Evolutionary conservation across 345 rosid genomes (phyloP).

Genomic region (Hirschfeldia incana): DNA sequence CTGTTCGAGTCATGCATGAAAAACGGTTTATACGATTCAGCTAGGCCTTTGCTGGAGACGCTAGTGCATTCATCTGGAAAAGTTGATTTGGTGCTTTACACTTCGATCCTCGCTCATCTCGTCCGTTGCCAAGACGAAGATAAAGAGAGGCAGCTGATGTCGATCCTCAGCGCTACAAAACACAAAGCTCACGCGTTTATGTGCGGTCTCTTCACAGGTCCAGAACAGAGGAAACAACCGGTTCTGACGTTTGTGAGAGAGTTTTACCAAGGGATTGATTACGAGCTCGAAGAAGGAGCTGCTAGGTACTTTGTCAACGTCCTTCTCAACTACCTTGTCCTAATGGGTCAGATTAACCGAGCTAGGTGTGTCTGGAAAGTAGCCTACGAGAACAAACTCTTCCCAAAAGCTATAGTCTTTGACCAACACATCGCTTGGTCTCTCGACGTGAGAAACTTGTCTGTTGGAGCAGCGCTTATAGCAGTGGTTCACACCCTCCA

Average conservation of each 20-base stretch:
- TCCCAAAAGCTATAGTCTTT: constrained; percentile 93
- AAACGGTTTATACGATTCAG: constrained; percentile 76
- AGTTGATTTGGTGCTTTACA: constrained; percentile 93
- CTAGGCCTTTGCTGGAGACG: constrained; percentile 90
- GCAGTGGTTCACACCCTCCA: constrained; percentile 96
- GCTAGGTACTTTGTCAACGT: constrained; percentile 91
- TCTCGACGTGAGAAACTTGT: constrained; percentile 88
- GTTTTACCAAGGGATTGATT: constrained; percentile 88
- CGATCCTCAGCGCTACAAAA: constrained; percentile 73
- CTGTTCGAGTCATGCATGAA: constrained; percentile 96
- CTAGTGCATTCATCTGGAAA: constrained; percentile 77
- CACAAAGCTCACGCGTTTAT: constrained; percentile 83
- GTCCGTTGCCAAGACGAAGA: constrained; percentile 91
- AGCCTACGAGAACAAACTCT: constrained; percentile 93
- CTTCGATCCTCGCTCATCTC: constrained; percentile 90
- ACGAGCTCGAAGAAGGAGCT: constrained; percentile 93
- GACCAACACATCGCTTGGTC: constrained; percentile 99
- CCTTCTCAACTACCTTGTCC: constrained; percentile 90
- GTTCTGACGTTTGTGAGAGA: constrained; percentile 85
- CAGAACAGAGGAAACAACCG: constrained; percentile 89
- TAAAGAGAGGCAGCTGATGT: constrained; percentile 86
- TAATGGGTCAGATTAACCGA: constrained; percentile 94
- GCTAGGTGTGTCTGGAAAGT: constrained; percentile 99
- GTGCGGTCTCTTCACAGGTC: constrained; percentile 95
- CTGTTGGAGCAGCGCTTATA: constrained; percentile 95